Evolutionary conservation across 2,329 filamentous ascomycete genomes (phyloP).

Genomic region (Sporothrix euskadiensis): DNA sequence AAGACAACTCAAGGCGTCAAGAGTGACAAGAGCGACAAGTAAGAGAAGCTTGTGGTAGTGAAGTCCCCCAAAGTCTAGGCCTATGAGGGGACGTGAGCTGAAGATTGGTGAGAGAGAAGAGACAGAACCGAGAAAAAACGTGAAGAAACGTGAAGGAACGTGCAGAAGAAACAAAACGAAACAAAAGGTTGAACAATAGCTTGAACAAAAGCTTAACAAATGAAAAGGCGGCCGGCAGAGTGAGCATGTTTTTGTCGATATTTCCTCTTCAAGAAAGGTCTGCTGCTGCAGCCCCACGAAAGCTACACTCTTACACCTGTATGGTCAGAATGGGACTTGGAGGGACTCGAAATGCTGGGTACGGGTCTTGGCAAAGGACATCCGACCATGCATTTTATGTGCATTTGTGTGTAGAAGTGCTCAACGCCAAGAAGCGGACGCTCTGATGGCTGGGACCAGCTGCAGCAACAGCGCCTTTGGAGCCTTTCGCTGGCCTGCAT

Average conservation of each 20-base stretch:
- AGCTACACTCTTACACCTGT: slow-evolving; percentile 11
- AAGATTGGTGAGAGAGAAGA: not conserved
- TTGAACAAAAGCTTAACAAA: not conserved
- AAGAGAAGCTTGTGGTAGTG: not conserved
- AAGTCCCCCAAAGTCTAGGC: not conserved
- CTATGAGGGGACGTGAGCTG: not conserved
- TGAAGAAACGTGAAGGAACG: too few relatives aligned
- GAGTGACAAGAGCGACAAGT: not conserved
- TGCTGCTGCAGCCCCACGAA: not conserved
- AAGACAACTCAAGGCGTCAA: not conserved
- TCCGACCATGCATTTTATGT: not conserved
- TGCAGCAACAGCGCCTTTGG: not conserved
- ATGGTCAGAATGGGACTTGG: not conserved
- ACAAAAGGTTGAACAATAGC: not conserved
- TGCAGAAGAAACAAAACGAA: not conserved
- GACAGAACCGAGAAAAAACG: not conserved
- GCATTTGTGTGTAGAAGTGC: not conserved
- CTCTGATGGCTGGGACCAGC: not conserved
- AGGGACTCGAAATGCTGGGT: not conserved
- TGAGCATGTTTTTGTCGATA: slow-evolving; percentile 19
- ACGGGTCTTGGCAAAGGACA: slow-evolving; percentile 12
- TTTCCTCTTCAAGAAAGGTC: not conserved
- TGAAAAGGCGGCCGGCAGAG: not conserved
- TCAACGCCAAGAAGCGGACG: not conserved
- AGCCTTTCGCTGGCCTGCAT: not conserved